phyloP scores from a whole-genome alignment of 225 moss, liverwort and hornwort species.

The Takakia lepidozioides region DNA sequence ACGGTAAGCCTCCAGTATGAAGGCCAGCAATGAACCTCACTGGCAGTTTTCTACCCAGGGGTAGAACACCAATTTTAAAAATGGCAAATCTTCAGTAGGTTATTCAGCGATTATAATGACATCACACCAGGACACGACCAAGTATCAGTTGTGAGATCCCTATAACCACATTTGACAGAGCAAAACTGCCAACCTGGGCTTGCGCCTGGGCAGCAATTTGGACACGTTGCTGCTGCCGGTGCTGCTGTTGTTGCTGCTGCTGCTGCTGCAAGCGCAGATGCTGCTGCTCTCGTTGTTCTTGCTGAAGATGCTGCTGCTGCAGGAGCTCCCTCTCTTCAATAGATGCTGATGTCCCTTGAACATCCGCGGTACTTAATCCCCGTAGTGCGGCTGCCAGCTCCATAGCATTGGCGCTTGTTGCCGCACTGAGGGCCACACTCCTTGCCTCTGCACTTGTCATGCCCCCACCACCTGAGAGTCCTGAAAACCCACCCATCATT shows the following conservation, averaged over 20 bases:
- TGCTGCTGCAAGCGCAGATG: constrained; percentile 21
- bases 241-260: constrained; percentile 59
- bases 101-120: too few species aligned
- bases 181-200: constrained; percentile 45
- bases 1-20: too few species aligned
- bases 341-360: constrained; percentile 38
- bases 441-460: constrained; percentile 30
- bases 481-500: constrained; percentile 31
- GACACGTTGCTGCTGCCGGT: constrained; percentile 40
- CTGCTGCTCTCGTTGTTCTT: constrained; percentile 29
- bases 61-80: too few species aligned
- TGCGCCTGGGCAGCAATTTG: constrained; percentile 41
- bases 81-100: too few species aligned
- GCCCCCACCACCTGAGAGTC: constrained; percentile 35
- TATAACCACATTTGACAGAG: too few species aligned
- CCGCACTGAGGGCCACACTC: constrained; percentile 24
- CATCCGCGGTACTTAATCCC: constrained; percentile 60
- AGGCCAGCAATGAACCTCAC: too few species aligned
- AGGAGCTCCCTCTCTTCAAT: constrained; percentile 40
- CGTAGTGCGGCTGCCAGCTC: constrained; percentile 76
- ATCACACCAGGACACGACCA: too few species aligned
- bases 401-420: constrained; percentile 46
- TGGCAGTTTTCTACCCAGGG: too few species aligned
- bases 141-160: too few species aligned
- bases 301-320: constrained; percentile 53